Evolutionary conservation across 768 basidiomycete genomes (phyloP), one percentile per base, ranked within the genome.

Genomic region (Mycena belliarum): DNA sequence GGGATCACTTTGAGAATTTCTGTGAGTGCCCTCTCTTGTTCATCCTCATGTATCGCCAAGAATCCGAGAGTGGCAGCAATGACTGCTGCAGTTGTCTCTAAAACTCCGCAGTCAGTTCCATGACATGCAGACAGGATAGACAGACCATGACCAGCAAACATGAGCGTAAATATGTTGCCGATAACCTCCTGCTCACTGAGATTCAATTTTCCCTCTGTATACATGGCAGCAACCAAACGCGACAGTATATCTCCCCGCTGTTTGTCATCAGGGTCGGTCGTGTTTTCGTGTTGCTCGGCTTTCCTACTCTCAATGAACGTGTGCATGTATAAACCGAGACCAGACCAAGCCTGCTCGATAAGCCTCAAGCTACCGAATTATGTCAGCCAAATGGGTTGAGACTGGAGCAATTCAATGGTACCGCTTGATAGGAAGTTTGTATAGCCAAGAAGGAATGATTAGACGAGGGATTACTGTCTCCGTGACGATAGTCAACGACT

Each of bases 161-260:
- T 47, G 8, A 55, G 53, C 2, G 53, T 48, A 20, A 55, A 55
- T 38, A 44, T 40, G 41, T 55, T 55, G 12, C 53, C 53, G 14
- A 55, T 21, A 24, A 53, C 52, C 28, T 53, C 52, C 25, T 45
- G 52, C 33, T 53, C 52, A n/a, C 45, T 32, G 11, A 53, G 52
- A 12, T 25, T 45, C n/a, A 38, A n/a, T 46, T 45, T 53, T 25
- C 46, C 53, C 4, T 32, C 53, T 5, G 38, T n/a, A 8, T 41
- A 10, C 53, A 48, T 55, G 35, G 49, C 54, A 14, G 46, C 47
- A 8, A 55, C 54, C 24, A 48, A 33, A 24, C 46, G 54, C 16
- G 54, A 55, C 45, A 55, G 24, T 29, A 55, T 55, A 42, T 49
- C 54, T n/a, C 54, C 46, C 11, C 45, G 29, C 23, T 47, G 37